Base-by-base conservation (phyloP, 1,284 basidiomycete species). In the Puccinia polysora region DNA sequence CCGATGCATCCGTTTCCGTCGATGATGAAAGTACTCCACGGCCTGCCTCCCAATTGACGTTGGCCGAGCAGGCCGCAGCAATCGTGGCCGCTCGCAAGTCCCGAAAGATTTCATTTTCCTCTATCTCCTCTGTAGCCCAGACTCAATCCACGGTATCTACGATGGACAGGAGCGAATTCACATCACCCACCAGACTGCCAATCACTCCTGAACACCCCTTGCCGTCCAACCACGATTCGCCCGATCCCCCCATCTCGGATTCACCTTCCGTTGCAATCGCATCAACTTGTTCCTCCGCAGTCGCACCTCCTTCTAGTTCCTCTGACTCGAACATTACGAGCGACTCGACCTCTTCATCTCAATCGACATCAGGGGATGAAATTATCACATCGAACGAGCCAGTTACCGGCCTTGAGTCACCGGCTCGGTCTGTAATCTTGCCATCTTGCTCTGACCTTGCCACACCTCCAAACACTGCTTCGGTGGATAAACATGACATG, bases 61-160 rank as follows among this genome's bases (percentile, higher is more conserved):
- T 72, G 55, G 69, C 69, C 45, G 69, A 72, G 56, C 69, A 72
- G 38, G 69, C 69, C 15, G 69, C 69, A 15, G 60, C 60, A 7
- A 64, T 64, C 14, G 69, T 72, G 25, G 69, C 69, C 43, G 60
- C 59, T 32, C 69, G 69, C 45, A 50, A 72, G 30, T 25, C 45
- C 23, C 68, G 68, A 15, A 32, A 32, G 47, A 62, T 58, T 36
- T 60, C 68, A 12, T 43, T 47, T 20, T 70, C 68, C 1, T 47
- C 55, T n/a, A 25, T 36, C 45, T 62, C 50, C 58, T 36, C 30
- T 32, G 7, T 7, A 25, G 20, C 36, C 52, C 20, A 68, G 34
- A 7, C 20, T 47, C 47, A 25, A 23, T 14, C 36, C n/a, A n/a
- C 65, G 40, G 18, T 23, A 18, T 30, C 43, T 50, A 23, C 38